Conservation (phyloP, 1,284 basidiomycete genomes). For the Tetrapyrgos nigripes region DNA sequence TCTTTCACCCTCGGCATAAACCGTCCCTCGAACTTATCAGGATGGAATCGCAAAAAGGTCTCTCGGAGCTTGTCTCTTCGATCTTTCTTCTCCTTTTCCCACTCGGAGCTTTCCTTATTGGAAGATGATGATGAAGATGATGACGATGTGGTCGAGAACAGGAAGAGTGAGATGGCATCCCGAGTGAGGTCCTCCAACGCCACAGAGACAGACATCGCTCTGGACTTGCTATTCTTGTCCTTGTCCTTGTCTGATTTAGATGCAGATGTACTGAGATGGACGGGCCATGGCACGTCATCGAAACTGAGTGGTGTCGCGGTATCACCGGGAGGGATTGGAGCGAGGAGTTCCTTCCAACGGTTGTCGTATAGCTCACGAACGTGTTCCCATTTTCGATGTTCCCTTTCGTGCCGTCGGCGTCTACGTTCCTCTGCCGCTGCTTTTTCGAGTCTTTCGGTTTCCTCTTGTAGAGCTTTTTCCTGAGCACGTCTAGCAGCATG, state of each 20-base stretch:
- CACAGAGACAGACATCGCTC: slow-evolving; percentile 22
- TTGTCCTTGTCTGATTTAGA: slow-evolving; percentile 35
- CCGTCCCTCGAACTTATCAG: slow-evolving; percentile 85
- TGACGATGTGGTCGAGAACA: slow-evolving; percentile 44
- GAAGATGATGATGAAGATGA: slow-evolving; percentile 14
- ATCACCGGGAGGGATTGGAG: slow-evolving; percentile 22
- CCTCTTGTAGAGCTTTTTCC: slow-evolving; percentile 59
- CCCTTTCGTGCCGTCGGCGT: slow-evolving; percentile 51
- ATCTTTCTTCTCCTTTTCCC: slow-evolving; percentile 41
- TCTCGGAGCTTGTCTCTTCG: slow-evolving; percentile 73
- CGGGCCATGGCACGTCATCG: slow-evolving; percentile 82
- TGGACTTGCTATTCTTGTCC: slow-evolving; percentile 20
- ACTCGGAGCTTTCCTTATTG: slow-evolving; percentile 10
- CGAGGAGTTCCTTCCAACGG: slow-evolving; percentile 62
- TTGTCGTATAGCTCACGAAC: slow-evolving; percentile 62
- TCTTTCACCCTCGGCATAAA: slow-evolving; percentile 63
- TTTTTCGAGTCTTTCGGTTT: slow-evolving; percentile 57
- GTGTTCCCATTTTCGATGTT: slow-evolving; percentile 45
- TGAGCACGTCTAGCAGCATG: slow-evolving; percentile 55
- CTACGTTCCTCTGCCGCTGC: slow-evolving; percentile 56
- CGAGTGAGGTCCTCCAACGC: slow-evolving; percentile 59
- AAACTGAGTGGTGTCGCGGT: slow-evolving; percentile 45
- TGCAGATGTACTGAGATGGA: slow-evolving; percentile 39
- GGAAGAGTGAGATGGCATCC: slow-evolving; percentile 66
- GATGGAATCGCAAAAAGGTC: slow-evolving; percentile 81